Conservation (phyloP, 345 rosid species). For the Erucastrum elatum region DNA sequence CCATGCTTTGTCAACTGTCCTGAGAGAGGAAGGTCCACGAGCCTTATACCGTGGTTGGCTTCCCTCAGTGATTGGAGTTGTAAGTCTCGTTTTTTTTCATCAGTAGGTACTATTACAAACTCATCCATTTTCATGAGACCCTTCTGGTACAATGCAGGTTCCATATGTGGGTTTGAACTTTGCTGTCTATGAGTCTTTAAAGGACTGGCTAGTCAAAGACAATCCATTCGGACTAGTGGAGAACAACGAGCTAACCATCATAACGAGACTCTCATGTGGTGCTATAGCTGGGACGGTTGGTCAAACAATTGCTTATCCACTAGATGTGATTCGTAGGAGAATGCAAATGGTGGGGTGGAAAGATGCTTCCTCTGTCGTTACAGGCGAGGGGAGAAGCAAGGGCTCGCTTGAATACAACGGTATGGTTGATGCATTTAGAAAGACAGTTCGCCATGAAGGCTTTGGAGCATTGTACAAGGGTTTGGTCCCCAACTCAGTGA, state of each 20-base stretch:
- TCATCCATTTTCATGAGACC: background rate
- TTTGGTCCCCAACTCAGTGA: conserved; percentile 90
- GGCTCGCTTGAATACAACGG: conserved; percentile 66
- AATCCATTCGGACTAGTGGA: conserved; percentile 70
- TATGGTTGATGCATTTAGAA: conserved; percentile 90
- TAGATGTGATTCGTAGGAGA: conserved; percentile 94
- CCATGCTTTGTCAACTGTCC: conserved; percentile 85
- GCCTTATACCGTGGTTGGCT: conserved; percentile 99
- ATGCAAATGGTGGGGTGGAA: conserved; percentile 99
- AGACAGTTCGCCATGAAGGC: conserved; percentile 89
- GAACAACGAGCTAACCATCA: conserved; percentile 71
- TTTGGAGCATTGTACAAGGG: conserved; percentile 98
- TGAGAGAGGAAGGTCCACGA: conserved; percentile 90
- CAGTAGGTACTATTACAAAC: too few species aligned
- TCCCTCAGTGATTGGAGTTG: conserved; percentile 99
- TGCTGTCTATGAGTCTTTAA: conserved; percentile 90
- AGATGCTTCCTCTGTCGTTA: conserved; percentile 79
- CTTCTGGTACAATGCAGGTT: conserved; percentile 51
- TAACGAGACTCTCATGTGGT: conserved; percentile 91
- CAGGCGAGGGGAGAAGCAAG: conserved; percentile 70
- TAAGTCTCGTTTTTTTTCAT: conserved; percentile 42
- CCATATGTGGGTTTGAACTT: conserved; percentile 98
- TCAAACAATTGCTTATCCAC: conserved; percentile 97
- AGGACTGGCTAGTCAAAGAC: conserved; percentile 73
- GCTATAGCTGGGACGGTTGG: conserved; percentile 98